Evolutionary conservation across 164 flowering plant genomes (phyloP), one percentile per base, ranked within the genome.

Genomic region (Chimonanthus salicifolius): DNA sequence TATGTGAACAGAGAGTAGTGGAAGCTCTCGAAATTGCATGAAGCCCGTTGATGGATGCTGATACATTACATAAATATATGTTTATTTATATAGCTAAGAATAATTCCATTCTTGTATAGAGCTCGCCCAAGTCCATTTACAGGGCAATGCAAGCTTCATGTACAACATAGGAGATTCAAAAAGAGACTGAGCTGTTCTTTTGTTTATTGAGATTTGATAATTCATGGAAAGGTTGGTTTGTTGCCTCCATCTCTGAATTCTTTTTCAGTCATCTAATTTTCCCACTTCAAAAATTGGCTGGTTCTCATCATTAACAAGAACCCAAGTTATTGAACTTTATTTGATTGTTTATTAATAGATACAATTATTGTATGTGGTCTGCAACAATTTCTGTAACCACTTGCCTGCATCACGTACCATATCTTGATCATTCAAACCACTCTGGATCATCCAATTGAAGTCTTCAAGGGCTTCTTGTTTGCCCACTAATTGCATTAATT

Each of bases 41-140:
- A 47, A 47, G 33, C 18, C 47, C 51, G 47, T 47, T 45, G 47
- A 7, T 6, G 54, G 54, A 47, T 47, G 70, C 33, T 45, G 70
- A 18, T 68, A 47, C 49, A 47, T 47, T 47, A 68, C 70, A 68
- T 65, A 65, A 33, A 65, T 65, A 7, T 16, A 6, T 7, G 18
- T 47, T 66, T 48, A 68, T 68, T 68, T 68, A 68, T 68, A 68
- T 45, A n/a, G 44, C 11, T 48, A n/a, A 51, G 18, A 68, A 68
- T 68, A 68, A 68, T 68, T 68, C 51, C 46, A 66, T 68, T 68
- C 70, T 68, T 68, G 70, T 68, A 68, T 49, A 68, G 70, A 48
- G 54, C 70, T 68, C 6, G 16, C 68, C 54, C 70, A 51, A 15
- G 18, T n/a, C 70, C 16, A 9, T 16, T 47, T 16, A 10, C 70